These are phyloP conservation scores for Akanthomyces muscarius DNA, from an alignment of 2,329 filamentous ascomycete species.

Conservation along the genomic window DNA sequence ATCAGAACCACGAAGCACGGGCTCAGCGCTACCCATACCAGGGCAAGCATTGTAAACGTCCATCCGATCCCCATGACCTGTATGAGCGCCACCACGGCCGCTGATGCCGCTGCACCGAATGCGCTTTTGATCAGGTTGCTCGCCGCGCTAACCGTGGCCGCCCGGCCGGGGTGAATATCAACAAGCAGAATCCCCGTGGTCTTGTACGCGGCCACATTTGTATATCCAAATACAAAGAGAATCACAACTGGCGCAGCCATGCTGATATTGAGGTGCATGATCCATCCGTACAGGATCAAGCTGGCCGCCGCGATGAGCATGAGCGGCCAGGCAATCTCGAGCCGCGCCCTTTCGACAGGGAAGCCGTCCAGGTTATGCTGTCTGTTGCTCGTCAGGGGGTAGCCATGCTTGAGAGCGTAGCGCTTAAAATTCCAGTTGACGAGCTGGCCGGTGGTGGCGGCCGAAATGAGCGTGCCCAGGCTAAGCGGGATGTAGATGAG, in stretches of 20 bases:
- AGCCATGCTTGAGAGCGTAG: slow-evolving; percentile 45
- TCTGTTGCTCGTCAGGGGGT: slow-evolving; percentile 45
- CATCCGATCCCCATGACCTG: background rate
- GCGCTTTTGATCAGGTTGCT: slow-evolving; percentile 1
- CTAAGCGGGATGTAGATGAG: background rate
- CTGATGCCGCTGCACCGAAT: background rate
- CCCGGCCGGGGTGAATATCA: background rate
- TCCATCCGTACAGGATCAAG: background rate
- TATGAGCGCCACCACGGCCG: background rate
- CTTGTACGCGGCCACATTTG: background rate
- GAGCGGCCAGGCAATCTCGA: slow-evolving; percentile 41
- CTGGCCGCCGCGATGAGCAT: slow-evolving; percentile 28
- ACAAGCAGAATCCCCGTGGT: background rate
- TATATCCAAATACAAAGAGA: background rate
- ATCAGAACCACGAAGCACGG: background rate
- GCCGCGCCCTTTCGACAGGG: slow-evolving; percentile 41
- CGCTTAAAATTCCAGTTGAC: slow-evolving; percentile 63
- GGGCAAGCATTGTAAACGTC: background rate
- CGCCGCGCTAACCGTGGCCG: background rate
- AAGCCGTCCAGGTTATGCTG: slow-evolving; percentile 39
- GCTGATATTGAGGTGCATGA: background rate
- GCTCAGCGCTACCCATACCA: background rate
- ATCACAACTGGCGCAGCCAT: background rate
- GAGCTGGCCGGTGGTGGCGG: slow-evolving; percentile 37
- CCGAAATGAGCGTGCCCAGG: background rate